Evolutionary conservation across 192 early-diverging fungal genomes (phyloP), one percentile per base, ranked within the genome.

Genomic region (Backusella psychrophila): DNA sequence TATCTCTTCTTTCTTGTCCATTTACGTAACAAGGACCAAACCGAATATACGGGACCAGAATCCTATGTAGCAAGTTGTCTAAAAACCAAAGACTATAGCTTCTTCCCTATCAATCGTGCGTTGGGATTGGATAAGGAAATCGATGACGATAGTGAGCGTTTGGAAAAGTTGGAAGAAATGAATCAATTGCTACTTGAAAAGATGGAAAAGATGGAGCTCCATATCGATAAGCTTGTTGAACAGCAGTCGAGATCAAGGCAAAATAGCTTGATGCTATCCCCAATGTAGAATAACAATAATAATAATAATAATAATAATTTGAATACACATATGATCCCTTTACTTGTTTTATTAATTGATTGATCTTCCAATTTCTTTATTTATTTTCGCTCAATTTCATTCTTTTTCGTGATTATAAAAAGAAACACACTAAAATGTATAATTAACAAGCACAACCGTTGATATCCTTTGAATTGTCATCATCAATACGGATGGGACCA

Each of bases 401-500:
- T 17, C 12, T 15, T 44, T 49, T 49, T 49, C 17, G 46, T 49
- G 6, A 6, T 6, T 49, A 49, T 49, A 49, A 49, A n/a, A 49
- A 49, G 3, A 39, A 39, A 39, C 0, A 11, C 8, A 39, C 38
- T 39, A 39, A 12, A 39, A 39, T 39, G 38, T 49, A 19, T 49
- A 19, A n/a, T 84, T 89, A 93, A 81, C 92, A 93, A 33, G 92
- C 90, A 67, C 92, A 93, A 71, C 82, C 82, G 80, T 85, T 77
- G 53, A 71, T 87, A 78, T 85, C 84, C 78, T 89, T 89, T 63
- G 88, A 77, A 34, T 82, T 84, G 77, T 94, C 94, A 46, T 86
- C 90, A 80, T 96, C 94, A 80, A 98, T 94, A 77, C 93, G 86
- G 85, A 98, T 96, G 59, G 95, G 91, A 78, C 96, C 95, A 23